phyloP scores from a whole-genome alignment of 2,329 filamentous ascomycete species.

The Alternaria conjuncta region DNA sequence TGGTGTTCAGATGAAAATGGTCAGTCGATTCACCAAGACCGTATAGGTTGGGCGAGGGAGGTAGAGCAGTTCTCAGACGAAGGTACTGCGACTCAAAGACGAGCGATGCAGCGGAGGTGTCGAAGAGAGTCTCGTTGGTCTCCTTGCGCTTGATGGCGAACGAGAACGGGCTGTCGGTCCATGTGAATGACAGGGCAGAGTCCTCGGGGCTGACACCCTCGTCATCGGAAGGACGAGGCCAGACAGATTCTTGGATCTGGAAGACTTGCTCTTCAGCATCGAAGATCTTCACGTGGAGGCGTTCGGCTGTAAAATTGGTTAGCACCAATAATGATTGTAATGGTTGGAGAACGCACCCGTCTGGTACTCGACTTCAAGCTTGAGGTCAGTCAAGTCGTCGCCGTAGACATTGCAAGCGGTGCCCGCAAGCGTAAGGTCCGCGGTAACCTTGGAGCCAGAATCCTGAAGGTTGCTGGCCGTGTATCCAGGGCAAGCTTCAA shows the following conservation, averaged over 20 bases:
- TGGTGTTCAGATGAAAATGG: constrained; percentile 69
- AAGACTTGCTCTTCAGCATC: constrained; percentile 73
- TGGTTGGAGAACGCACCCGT: constrained; percentile 56
- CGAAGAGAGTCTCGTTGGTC: constrained; percentile 68
- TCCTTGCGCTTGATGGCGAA: constrained; percentile 67
- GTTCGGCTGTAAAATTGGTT: constrained; percentile 55
- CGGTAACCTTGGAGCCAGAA: constrained; percentile 64
- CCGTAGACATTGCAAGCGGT: constrained; percentile 67
- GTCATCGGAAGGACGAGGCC: constrained; percentile 63
- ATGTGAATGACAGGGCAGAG: constrained; percentile 62
- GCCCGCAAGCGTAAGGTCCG: constrained; percentile 72
- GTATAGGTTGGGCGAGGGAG: constrained; percentile 72
- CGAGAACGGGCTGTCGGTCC: constrained; percentile 66
- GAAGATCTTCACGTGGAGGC: constrained; percentile 75
- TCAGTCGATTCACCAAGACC: constrained; percentile 80
- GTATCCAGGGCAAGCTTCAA: constrained; percentile 68
- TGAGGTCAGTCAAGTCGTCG: constrained; percentile 61
- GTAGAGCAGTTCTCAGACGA: constrained; percentile 72
- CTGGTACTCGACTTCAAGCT: constrained; percentile 65
- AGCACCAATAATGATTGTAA: not conserved
- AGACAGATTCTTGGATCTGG: constrained; percentile 72
- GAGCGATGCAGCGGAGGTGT: constrained; percentile 70
- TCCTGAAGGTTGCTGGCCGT: constrained; percentile 64
- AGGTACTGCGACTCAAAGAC: constrained; percentile 81
- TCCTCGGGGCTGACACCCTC: constrained; percentile 31